Evolutionary conservation across 108 stramenopile genomes (phyloP).

Genomic region (Cyclotella choctawhatcheeana): DNA sequence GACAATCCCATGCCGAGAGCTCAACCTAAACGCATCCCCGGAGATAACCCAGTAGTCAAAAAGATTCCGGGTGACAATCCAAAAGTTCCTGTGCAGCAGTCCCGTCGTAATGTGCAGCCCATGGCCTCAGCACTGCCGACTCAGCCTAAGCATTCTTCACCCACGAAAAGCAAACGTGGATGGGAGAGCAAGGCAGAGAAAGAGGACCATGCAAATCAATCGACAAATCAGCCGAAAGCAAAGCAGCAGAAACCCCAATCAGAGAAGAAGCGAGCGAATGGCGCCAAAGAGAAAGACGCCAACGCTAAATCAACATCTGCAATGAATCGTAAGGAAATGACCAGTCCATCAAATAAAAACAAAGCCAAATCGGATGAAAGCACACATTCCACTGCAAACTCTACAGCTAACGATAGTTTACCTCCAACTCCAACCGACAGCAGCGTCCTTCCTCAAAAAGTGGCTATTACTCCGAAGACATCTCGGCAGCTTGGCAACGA

Average conservation of each 20-base stretch:
- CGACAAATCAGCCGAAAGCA: slow-evolving; percentile 29
- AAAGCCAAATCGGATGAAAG: slow-evolving; percentile 43
- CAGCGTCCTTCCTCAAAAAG: slow-evolving; percentile 5
- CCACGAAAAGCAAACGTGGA: slow-evolving; percentile 57
- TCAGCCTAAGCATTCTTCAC: slow-evolving; percentile 8
- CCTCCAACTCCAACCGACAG: slow-evolving; percentile 29
- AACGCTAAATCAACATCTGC: not conserved
- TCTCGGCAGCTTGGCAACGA: slow-evolving; percentile 1
- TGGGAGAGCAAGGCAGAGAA: slow-evolving; percentile 64
- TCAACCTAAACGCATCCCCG: slow-evolving; percentile 21
- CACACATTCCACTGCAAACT: slow-evolving; percentile 41
- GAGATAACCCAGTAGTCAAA: slow-evolving; percentile 29
- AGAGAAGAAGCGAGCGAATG: slow-evolving; percentile 20
- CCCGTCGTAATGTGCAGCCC: slow-evolving; percentile 22
- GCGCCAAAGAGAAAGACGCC: slow-evolving; percentile 9
- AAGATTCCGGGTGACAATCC: slow-evolving; percentile 52
- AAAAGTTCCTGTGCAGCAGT: slow-evolving; percentile 39
- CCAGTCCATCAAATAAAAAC: slow-evolving; percentile 15
- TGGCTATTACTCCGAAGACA: slow-evolving; percentile 1
- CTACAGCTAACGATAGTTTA: slow-evolving; percentile 34
- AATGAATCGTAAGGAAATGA: slow-evolving; percentile 14
- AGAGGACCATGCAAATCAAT: slow-evolving; percentile 1
- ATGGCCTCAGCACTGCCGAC: not conserved
- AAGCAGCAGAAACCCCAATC: slow-evolving; percentile 18
- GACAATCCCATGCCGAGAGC: slow-evolving; percentile 27